These are phyloP conservation scores for Ascomycota sp. DNA, from an alignment of 2,329 filamentous ascomycete genomes.

Conservation along the genomic window DNA sequence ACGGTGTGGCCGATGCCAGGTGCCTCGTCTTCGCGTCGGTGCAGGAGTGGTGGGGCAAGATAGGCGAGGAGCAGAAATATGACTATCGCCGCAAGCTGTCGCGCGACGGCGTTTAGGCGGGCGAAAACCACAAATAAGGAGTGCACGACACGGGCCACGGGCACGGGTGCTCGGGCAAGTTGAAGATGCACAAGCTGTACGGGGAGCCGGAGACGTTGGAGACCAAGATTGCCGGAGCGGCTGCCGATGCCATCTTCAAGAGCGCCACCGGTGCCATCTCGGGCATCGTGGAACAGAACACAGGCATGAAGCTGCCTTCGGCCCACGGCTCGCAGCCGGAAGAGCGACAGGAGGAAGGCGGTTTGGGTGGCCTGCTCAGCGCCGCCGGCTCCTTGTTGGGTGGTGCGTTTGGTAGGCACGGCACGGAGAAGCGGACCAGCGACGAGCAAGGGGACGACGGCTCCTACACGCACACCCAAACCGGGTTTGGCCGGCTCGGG, in stretches of 20 bases:
- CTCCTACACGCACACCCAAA: conserved; percentile 38
- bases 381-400: conserved; percentile 48
- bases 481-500: conserved; percentile 37
- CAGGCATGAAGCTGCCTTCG: conserved; percentile 20
- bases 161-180: conserved; percentile 61
- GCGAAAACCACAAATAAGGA: conserved; percentile 72
- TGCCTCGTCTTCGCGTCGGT: conserved; percentile 61
- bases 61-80: conserved; percentile 40
- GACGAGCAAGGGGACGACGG: conserved; percentile 36
- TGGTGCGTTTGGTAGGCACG: conserved; percentile 32
- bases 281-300: conserved; percentile 23
- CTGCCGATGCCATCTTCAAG: conserved; percentile 34
- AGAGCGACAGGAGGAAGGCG: conserved; percentile 36
- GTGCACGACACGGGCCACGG: conserved; percentile 69
- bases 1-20: conserved; percentile 54
- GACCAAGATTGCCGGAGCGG: conserved; percentile 34
- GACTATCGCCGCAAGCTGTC: conserved; percentile 57
- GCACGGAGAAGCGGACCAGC: conserved; percentile 31
- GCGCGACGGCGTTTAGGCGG: conserved; percentile 54
- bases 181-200: conserved; percentile 55
- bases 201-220: conserved; percentile 26
- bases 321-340: conserved; percentile 11
- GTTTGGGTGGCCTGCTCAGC: conserved; percentile 49
- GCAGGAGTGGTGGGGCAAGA: conserved; percentile 60
- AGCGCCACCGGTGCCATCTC: conserved; percentile 34